Evolutionary conservation across 208 protist species (phyloP).

Genomic region (Acanthamoeba healyi): DNA sequence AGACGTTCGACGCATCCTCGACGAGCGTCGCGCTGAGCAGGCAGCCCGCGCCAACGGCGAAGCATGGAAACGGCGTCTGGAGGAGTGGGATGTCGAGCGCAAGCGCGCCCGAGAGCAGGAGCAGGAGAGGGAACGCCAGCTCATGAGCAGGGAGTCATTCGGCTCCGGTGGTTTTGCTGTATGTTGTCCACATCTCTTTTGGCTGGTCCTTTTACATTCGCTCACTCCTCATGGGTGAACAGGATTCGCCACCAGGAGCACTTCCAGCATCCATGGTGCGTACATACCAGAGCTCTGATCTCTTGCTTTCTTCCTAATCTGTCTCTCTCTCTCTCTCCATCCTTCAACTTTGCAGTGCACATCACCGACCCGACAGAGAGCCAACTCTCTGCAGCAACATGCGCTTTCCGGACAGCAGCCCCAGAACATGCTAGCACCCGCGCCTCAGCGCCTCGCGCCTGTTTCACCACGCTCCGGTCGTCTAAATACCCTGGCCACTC

Average conservation of each 20-base stretch:
- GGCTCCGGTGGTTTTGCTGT: no score
- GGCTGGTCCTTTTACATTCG: no score
- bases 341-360: background rate
- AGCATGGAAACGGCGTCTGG: background rate
- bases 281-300: no score
- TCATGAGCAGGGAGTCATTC: background rate
- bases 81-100: background rate
- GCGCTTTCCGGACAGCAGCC: background rate
- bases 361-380: background rate
- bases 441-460: background rate
- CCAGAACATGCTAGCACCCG: background rate
- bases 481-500: background rate
- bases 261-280: no score
- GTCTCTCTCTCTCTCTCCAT: no score
- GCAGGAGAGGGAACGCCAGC: background rate
- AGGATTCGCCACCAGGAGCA: no score
- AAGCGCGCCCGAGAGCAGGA: background rate
- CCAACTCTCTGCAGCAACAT: slow-evolving; percentile 16
- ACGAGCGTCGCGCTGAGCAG: background rate
- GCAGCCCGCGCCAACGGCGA: background rate
- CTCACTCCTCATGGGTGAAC: no score
- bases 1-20: background rate
- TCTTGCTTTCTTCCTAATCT: no score
- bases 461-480: background rate
- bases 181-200: no score